These are phyloP conservation scores for Tarenaya hassleriana DNA, from an alignment of 345 rosid species.

Conservation along the genomic window DNA sequence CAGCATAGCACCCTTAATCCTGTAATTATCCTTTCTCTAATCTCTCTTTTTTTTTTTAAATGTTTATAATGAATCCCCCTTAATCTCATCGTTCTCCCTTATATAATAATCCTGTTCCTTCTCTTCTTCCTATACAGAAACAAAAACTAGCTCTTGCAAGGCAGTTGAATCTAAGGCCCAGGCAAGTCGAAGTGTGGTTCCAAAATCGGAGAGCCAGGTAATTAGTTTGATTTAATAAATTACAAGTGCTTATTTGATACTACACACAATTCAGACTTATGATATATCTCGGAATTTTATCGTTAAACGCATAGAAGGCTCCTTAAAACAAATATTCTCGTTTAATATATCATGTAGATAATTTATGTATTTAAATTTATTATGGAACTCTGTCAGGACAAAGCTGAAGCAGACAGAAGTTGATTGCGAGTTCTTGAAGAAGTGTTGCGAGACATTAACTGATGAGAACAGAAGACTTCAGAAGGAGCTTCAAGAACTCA, in stretches of 20 bases:
- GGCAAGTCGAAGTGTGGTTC: slow-evolving; percentile 99
- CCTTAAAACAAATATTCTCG: not conserved
- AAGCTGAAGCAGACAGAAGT: slow-evolving; percentile 97
- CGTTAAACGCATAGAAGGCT: not conserved
- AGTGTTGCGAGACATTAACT: slow-evolving; percentile 80
- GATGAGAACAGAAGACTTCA: slow-evolving; percentile 93
- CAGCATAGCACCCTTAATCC: slow-evolving; percentile 92
- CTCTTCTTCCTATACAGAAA: slow-evolving; percentile 42
- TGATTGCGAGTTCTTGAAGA: slow-evolving; percentile 89
- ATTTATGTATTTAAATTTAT: not conserved
- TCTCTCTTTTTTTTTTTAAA: slow-evolving; percentile 2
- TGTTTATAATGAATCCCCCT: not conserved
- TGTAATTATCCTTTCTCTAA: slow-evolving; percentile 33
- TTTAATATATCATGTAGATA: not conserved
- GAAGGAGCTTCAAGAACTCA: slow-evolving; percentile 79
- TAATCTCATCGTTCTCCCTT: not conserved
- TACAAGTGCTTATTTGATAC: not conserved
- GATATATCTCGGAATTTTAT: not conserved
- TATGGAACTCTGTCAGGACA: slow-evolving; percentile 48
- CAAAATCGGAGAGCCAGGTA: slow-evolving; percentile 99
- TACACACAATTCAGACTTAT: not conserved
- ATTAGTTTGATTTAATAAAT: not conserved
- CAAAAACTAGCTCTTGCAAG: slow-evolving; percentile 88
- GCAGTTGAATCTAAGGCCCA: slow-evolving; percentile 78
- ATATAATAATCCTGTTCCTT: not conserved